Percentiles rank a stretch among this genome's conserved stretches.
Conservation (phyloP, 176 grass and related monocot genomes). For the Cenchrus fungigraminus region DNA sequence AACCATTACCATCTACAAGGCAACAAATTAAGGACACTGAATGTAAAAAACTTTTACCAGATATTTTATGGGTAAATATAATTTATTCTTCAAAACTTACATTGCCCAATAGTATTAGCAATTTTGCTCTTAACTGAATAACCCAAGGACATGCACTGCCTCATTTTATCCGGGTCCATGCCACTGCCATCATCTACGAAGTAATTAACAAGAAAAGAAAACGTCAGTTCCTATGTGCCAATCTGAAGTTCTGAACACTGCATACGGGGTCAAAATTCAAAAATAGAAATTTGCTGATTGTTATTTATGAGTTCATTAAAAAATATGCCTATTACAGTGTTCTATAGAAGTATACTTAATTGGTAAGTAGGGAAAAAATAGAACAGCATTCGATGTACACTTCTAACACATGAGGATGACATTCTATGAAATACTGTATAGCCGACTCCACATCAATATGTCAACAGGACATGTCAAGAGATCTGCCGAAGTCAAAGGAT, state of each 20-base stretch:
- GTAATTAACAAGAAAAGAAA: constrained; percentile 1
- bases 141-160: constrained; percentile 98
- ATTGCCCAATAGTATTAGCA: constrained; percentile 92
- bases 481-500: constrained; percentile 15
- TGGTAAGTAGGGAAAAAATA: constrained; percentile 1
- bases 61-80: not conserved
- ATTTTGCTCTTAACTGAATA: constrained; percentile 92
- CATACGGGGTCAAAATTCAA: not conserved
- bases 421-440: constrained; percentile 23
- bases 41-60: constrained; percentile 30
- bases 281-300: constrained; percentile 22
- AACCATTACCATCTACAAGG: constrained; percentile 87
- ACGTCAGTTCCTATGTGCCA: constrained; percentile 8
- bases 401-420: constrained; percentile 2
- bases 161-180: constrained; percentile 96
- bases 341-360: not conserved
- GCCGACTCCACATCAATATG: not conserved
- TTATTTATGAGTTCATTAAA: constrained; percentile 25
- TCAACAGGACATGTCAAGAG: not conserved
- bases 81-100: constrained; percentile 59
- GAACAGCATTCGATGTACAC: not conserved
- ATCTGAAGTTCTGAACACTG: not conserved
- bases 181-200: constrained; percentile 87
- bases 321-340: constrained; percentile 21
- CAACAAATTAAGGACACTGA: constrained; percentile 42